phyloP scores from a whole-genome alignment of 495 filamentous ascomycete species.

The Poronia punctata region DNA sequence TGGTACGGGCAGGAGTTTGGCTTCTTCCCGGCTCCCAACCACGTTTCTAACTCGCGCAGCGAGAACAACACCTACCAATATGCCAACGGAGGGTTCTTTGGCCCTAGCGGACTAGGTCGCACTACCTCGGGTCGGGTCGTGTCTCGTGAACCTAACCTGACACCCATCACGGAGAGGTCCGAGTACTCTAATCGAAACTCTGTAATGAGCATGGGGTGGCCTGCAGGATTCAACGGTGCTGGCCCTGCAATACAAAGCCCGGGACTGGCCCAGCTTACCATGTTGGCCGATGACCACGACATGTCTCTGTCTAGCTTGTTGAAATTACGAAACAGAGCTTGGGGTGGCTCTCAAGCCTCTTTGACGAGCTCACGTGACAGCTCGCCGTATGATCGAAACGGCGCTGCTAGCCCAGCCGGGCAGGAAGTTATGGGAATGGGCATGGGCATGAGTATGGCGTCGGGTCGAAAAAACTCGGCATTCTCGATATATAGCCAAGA shows the following conservation, averaged over 20 bases:
- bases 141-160: slow-evolving; percentile 81
- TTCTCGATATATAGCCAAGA: slow-evolving; percentile 34
- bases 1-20: slow-evolving; percentile 97
- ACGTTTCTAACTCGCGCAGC: slow-evolving; percentile 23
- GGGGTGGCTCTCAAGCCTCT: slow-evolving; percentile 74
- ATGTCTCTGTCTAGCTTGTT: slow-evolving; percentile 66
- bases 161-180: slow-evolving; percentile 91
- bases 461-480: slow-evolving; percentile 33
- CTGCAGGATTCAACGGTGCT: slow-evolving; percentile 36
- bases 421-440: slow-evolving; percentile 17
- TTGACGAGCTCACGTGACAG: slow-evolving; percentile 55
- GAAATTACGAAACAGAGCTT: slow-evolving; percentile 66
- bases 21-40: slow-evolving; percentile 72
- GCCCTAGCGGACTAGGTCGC: slow-evolving; percentile 59
- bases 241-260: slow-evolving; percentile 44
- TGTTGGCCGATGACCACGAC: slow-evolving; percentile 59
- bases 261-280: slow-evolving; percentile 64
- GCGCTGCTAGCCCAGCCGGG: slow-evolving; percentile 21
- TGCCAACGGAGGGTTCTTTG: slow-evolving; percentile 87
- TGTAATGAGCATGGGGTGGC: slow-evolving; percentile 64
- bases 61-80: slow-evolving; percentile 46
- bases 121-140: slow-evolving; percentile 61
- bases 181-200: slow-evolving; percentile 95
- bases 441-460: slow-evolving; percentile 8
- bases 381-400: slow-evolving; percentile 43